phyloP scores from a whole-genome alignment of 495 filamentous ascomycete species.

The Penicillium malachiteum region DNA sequence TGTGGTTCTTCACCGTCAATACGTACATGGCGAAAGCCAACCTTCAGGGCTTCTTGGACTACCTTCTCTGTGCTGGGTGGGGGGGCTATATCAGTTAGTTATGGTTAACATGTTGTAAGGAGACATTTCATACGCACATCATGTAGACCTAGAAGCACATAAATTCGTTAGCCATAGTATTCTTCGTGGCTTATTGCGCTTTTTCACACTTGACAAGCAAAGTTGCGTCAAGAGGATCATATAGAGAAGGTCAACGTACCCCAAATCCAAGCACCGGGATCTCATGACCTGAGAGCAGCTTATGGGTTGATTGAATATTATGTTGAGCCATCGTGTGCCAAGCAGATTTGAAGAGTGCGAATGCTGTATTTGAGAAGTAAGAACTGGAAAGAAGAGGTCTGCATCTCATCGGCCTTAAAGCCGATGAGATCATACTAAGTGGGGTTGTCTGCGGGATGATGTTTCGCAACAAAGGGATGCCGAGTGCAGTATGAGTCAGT shows the following conservation, averaged over 20 bases:
- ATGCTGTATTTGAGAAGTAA: background rate
- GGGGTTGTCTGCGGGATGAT: conserved; percentile 10
- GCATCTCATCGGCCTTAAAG: background rate
- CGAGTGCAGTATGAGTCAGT: too few species aligned
- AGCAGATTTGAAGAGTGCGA: background rate
- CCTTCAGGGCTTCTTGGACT: conserved; percentile 60
- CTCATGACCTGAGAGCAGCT: conserved; percentile 71
- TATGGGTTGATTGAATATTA: conserved; percentile 32
- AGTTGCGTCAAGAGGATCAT: background rate
- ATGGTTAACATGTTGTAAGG: background rate
- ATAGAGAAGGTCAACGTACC: conserved; percentile 42
- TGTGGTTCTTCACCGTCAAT: background rate
- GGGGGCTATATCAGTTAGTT: conserved; percentile 38
- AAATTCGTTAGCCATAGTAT: background rate
- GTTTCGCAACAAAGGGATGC: background rate
- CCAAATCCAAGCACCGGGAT: conserved; percentile 78
- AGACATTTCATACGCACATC: conserved; percentile 49
- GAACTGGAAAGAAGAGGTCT: background rate
- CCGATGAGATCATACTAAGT: conserved; percentile 23
- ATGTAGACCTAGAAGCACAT: conserved; percentile 60
- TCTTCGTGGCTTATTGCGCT: too few species aligned
- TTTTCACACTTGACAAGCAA: too few species aligned
- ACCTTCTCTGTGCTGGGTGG: conserved; percentile 52
- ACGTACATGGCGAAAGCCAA: conserved; percentile 62
- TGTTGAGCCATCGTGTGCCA: conserved; percentile 28